Evolutionary conservation across 1,284 basidiomycete genomes (phyloP).

Genomic region (Apiotrichum veenhuisii): DNA sequence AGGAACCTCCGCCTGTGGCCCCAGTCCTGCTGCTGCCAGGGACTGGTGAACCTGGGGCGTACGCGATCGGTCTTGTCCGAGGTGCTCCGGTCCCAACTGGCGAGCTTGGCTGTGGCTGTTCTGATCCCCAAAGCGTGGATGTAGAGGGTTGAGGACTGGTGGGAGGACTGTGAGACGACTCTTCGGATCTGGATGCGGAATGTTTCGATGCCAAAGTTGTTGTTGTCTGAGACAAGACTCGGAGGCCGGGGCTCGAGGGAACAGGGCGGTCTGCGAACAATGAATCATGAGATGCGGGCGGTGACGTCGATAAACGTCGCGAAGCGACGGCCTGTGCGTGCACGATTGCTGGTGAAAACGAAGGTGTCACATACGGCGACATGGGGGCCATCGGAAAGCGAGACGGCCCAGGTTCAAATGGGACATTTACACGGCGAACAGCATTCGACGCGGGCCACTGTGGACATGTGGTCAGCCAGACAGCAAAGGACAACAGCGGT

Average conservation of each 20-base stretch:
- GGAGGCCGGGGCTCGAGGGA: not conserved
- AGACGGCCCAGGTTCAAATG: slow-evolving; percentile 19
- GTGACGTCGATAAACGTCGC: slow-evolving; percentile 3
- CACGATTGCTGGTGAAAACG: slow-evolving; percentile 39
- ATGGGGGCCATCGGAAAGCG: slow-evolving; percentile 40
- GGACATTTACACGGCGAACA: slow-evolving; percentile 15
- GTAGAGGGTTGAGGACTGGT: not conserved
- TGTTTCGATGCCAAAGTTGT: too few relatives aligned
- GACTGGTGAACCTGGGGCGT: not conserved
- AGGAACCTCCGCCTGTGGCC: not conserved
- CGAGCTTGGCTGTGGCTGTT: not conserved
- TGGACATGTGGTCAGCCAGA: not conserved
- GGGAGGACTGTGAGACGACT: not conserved
- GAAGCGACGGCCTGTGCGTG: slow-evolving; percentile 8
- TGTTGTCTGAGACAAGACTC: not conserved
- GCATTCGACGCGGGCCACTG: slow-evolving; percentile 41
- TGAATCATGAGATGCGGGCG: not conserved
- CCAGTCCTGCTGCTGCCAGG: not conserved
- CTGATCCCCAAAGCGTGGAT: not conserved
- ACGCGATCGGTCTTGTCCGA: not conserved
- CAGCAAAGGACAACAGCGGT: too few relatives aligned
- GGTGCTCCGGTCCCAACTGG: not conserved
- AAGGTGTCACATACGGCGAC: slow-evolving; percentile 42
- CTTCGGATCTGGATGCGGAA: too few relatives aligned
- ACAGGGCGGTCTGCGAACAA: not conserved